Base-by-base conservation (phyloP, 2,329 filamentous ascomycete species). In the Dactylellina leptospora region DNA sequence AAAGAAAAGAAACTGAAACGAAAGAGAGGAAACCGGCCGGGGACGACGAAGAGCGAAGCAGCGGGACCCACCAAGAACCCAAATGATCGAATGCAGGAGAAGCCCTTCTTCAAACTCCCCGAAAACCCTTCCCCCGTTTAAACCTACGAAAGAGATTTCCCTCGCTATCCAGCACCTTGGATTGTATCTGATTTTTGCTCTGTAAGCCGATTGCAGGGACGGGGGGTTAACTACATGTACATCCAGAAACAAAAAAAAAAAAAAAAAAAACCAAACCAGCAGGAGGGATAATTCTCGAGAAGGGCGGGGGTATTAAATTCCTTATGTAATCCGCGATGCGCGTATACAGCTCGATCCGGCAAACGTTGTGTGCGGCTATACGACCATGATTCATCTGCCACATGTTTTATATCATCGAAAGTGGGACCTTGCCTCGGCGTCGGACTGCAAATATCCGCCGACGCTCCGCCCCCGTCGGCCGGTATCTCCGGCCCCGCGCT, bases 401-500 rank as follows among this genome's bases (percentile, higher is more conserved):
- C 36, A 40, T 40, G 36, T 40, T 10, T 3, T 8, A 45, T 23
- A 25, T 4, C 18, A 3, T 25, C 22, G 20, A 10, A 47, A 13
- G 44, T 28, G 47, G 13, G 25, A 13, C 27, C 28, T n/a, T n/a
- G 5, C 38, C 18, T 51, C 60, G 60, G 60, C 42, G 51, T 50
- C 60, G 60, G 60, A 40, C 3, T 13, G 40, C 60, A 64, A 56
- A 47, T 28, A 33, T 45, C 13, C 11, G 18, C 48, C 48, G 40
- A 55, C 13, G 2, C 10, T 16, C 18, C 3, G 10, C 40, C 25
- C 47, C 33, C 53, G 36, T 50, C 60, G 60, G 60, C 60, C 60
- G 60, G 60, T 28, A 48, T 3, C 22, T 47, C 60, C 60, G 60
- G 48, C 40, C 28, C 40, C 60, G 60, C 60, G 60, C 50, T 27